phyloP scores from a whole-genome alignment of 208 protist genomes.

The Vickermania ingenoplastis region DNA sequence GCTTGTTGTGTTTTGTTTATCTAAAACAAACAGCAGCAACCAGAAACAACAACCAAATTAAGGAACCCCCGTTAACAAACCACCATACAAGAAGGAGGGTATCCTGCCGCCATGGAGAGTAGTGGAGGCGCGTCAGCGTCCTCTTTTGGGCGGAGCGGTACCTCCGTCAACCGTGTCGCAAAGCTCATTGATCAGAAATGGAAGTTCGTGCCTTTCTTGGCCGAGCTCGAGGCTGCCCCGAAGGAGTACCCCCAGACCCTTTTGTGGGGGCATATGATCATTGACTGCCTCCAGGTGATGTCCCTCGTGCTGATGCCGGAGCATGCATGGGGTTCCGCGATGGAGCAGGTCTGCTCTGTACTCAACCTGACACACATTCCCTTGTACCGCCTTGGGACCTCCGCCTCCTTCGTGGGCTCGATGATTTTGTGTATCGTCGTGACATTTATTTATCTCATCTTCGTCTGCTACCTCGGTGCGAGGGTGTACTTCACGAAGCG shows the following conservation, averaged over 20 bases:
- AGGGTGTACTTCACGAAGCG: neutral
- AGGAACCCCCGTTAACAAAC: too few relatives aligned
- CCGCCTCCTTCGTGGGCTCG: conserved; percentile 1
- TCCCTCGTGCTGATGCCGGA: conserved; percentile 11
- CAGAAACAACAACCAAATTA: too few relatives aligned
- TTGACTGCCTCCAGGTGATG: conserved; percentile 11
- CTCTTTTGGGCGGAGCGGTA: neutral
- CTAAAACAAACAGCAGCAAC: too few relatives aligned
- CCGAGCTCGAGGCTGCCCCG: conserved; percentile 4
- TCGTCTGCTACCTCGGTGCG: conserved; percentile 2
- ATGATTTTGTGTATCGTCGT: conserved; percentile 6
- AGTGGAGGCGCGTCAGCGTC: neutral
- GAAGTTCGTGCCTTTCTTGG: conserved; percentile 8
- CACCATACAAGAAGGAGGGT: too few relatives aligned
- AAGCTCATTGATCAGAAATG: conserved; percentile 8
- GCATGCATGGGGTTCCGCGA: conserved; percentile 8
- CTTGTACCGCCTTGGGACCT: conserved; percentile 7
- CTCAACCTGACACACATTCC: conserved; percentile 16
- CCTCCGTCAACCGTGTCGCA: neutral
- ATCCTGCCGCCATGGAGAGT: too few relatives aligned
- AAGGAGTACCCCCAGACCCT: conserved; percentile 3
- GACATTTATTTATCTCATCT: neutral
- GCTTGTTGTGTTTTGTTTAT: too few relatives aligned
- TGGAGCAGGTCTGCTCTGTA: conserved; percentile 2
- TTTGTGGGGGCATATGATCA: conserved; percentile 2